phyloP scores from a whole-genome alignment of 306 rosid species.

The Malus asiatica region DNA sequence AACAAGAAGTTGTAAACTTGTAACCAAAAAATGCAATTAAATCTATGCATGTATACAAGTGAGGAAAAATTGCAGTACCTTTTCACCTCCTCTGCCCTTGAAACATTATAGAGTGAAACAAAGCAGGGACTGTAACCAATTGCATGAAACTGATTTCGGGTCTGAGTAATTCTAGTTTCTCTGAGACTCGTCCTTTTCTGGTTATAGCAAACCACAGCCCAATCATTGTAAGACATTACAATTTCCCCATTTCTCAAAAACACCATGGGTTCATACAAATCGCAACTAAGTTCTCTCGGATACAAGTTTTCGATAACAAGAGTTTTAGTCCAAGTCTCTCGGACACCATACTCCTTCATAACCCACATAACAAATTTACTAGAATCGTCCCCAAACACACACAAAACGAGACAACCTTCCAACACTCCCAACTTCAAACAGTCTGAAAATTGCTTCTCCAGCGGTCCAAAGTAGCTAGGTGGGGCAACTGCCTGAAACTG shows the following conservation, averaged over 20 bases:
- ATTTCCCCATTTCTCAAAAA: slow-evolving; percentile 17
- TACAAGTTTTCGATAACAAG: slow-evolving; percentile 1
- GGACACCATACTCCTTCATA: slow-evolving; percentile 18
- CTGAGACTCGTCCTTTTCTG: neutral
- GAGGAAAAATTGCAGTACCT: neutral
- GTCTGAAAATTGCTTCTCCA: neutral
- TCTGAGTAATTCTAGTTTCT: neutral
- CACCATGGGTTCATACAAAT: slow-evolving; percentile 3
- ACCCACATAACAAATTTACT: slow-evolving; percentile 4
- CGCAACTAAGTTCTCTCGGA: neutral
- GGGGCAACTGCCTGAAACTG: neutral
- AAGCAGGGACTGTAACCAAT: neutral
- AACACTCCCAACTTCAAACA: slow-evolving; percentile 6
- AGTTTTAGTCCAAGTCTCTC: slow-evolving; percentile 12
- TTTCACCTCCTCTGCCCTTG: neutral
- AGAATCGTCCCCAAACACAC: neutral
- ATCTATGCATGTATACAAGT: neutral
- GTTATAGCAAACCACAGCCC: neutral
- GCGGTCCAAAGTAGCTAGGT: neutral
- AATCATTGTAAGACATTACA: neutral
- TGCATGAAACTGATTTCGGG: neutral
- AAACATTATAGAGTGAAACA: slow-evolving; percentile 4
- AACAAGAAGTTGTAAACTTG: neutral
- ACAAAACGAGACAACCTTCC: slow-evolving; percentile 1
- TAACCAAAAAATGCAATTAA: neutral